Evolutionary conservation across 2,329 filamentous ascomycete species (phyloP).

Genomic region (Microascus cirrosus): DNA sequence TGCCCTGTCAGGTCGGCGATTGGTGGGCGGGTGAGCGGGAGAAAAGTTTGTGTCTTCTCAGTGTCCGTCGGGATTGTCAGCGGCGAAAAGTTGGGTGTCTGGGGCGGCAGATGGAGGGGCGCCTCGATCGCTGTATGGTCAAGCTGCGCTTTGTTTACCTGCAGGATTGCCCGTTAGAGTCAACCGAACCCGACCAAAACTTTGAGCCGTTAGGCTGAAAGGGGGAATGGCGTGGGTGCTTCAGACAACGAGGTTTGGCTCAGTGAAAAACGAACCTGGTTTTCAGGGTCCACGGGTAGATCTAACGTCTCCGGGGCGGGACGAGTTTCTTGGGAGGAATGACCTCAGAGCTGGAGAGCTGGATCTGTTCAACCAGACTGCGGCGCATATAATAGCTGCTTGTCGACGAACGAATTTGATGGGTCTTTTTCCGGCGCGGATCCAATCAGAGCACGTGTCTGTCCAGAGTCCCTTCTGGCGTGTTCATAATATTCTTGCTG

Average conservation of each 20-base stretch:
- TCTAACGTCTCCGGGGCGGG: not conserved
- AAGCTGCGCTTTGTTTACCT: slow-evolving; percentile 2
- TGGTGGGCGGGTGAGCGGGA: not conserved
- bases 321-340: not conserved
- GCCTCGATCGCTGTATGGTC: slow-evolving; percentile 3
- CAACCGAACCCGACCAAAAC: not conserved
- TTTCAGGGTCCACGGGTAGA: not conserved
- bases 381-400: not conserved
- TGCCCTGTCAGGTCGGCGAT: not conserved
- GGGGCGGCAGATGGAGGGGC: not conserved
- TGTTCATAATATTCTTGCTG: not conserved
- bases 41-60: not conserved
- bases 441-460: not conserved
- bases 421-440: not conserved
- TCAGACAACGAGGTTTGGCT: not conserved
- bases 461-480: not conserved
- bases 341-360: not conserved
- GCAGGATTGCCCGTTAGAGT: not conserved
- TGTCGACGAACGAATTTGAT: not conserved
- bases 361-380: not conserved
- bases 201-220: not conserved
- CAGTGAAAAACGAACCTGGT: not conserved
- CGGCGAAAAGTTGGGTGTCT: not conserved
- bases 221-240: not conserved
- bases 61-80: not conserved